Evolutionary conservation across 306 rosid species (phyloP).

Genomic region (Dalbergia oliveri): DNA sequence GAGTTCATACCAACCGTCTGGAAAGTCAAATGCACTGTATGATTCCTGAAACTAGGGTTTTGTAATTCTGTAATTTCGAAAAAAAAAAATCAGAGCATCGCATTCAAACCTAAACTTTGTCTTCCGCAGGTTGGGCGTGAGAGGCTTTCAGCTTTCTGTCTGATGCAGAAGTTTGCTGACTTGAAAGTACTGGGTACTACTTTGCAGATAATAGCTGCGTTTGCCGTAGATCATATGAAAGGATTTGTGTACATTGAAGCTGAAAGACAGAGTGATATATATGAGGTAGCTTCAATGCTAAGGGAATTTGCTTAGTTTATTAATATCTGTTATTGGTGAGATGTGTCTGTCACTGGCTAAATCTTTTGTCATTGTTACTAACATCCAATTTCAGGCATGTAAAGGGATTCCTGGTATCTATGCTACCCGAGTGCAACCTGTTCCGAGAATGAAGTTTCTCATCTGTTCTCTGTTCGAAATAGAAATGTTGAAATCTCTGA

Average conservation of each 20-base stretch:
- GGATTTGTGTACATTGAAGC: conserved; percentile 88
- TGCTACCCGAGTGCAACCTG: conserved; percentile 68
- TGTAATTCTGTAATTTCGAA: not conserved
- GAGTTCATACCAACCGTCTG: conserved; percentile 71
- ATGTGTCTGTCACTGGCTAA: not conserved
- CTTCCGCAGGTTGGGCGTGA: conserved; percentile 90
- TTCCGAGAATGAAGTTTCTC: conserved; percentile 79
- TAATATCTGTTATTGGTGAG: conserved; percentile 15
- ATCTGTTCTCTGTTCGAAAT: conserved; percentile 64
- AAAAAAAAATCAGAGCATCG: not conserved
- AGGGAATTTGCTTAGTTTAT: conserved; percentile 31
- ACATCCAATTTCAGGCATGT: conserved; percentile 69
- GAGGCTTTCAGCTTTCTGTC: conserved; percentile 79
- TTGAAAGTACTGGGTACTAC: conserved; percentile 74
- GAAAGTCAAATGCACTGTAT: conserved; percentile 97
- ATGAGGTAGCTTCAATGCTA: conserved; percentile 64
- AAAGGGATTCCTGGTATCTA: conserved; percentile 81
- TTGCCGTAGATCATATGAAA: conserved; percentile 84
- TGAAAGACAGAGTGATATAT: conserved; percentile 77
- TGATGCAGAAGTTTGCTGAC: conserved; percentile 96
- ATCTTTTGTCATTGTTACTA: conserved; percentile 14
- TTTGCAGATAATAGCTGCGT: conserved; percentile 80
- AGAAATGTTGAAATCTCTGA: conserved; percentile 66
- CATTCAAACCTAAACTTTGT: conserved; percentile 14
- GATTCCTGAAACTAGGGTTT: conserved; percentile 33